phyloP scores from a whole-genome alignment of 1,284 basidiomycete genomes.

The Volvariella surrecta region DNA sequence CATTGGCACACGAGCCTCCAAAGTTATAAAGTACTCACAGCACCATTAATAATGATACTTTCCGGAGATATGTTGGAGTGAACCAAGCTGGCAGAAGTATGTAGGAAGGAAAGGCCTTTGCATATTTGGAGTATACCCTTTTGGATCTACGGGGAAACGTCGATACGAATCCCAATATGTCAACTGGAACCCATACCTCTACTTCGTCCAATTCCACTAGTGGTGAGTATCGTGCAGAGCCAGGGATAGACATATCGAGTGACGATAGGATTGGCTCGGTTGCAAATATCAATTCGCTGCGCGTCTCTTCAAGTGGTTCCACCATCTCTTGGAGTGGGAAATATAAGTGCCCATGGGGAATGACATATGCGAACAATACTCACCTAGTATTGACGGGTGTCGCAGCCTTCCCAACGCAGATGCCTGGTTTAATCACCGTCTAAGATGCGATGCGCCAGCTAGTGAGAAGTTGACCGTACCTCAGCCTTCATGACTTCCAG shows the following conservation, averaged over 20 bases:
- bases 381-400: slow-evolving; percentile 90
- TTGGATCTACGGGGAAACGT: slow-evolving; percentile 64
- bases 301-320: slow-evolving; percentile 94
- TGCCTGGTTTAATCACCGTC: slow-evolving; percentile 44
- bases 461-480: slow-evolving; percentile 36
- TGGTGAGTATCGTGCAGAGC: slow-evolving; percentile 43
- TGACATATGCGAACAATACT: slow-evolving; percentile 12
- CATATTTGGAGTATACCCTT: slow-evolving; percentile 94
- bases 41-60: slow-evolving; percentile 78
- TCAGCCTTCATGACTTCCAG: slow-evolving; percentile 84
- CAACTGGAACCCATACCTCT: slow-evolving; percentile 48
- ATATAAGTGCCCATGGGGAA: not conserved
- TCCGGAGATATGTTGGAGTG: slow-evolving; percentile 90
- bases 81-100: slow-evolving; percentile 84
- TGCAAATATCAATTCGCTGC: slow-evolving; percentile 85
- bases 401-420: slow-evolving; percentile 79
- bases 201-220: slow-evolving; percentile 81
- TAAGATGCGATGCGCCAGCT: slow-evolving; percentile 4
- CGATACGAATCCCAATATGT: slow-evolving; percentile 8
- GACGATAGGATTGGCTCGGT: slow-evolving; percentile 85
- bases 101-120: slow-evolving; percentile 89
- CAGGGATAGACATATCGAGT: slow-evolving; percentile 66
- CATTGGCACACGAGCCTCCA: not conserved
- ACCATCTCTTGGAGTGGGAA: slow-evolving; percentile 70
- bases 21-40: slow-evolving; percentile 43